Conservation (phyloP, 306 rosid species). For the Rubus idaeus region DNA sequence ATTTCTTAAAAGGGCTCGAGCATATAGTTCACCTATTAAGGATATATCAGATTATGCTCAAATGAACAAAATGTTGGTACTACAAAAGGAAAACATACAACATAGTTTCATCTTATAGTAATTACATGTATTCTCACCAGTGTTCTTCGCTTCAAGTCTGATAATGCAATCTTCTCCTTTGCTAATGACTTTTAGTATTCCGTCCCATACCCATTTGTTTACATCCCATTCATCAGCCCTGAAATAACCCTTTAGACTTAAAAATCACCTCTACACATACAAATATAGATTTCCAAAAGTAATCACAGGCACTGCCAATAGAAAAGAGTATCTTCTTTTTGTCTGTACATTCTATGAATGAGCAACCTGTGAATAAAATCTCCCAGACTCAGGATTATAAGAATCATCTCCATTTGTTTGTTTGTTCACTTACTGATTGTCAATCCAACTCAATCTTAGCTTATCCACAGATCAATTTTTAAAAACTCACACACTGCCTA, state of each 20-base stretch:
- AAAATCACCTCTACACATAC: constrained; percentile 21
- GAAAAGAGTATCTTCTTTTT: neutral
- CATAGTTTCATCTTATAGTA: constrained; percentile 17
- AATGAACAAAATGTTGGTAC: constrained; percentile 15
- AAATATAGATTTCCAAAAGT: constrained; percentile 11
- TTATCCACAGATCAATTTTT: neutral
- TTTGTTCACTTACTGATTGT: neutral
- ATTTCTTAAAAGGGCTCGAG: constrained; percentile 92
- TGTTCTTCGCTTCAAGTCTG: constrained; percentile 84
- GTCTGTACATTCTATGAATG: neutral
- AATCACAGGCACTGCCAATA: neutral
- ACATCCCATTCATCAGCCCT: constrained; percentile 99
- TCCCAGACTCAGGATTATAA: neutral
- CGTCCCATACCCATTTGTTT: constrained; percentile 98
- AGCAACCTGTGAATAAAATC: neutral
- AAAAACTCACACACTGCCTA: neutral
- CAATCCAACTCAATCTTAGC: neutral
- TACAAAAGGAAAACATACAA: neutral
- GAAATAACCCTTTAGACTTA: constrained; percentile 40
- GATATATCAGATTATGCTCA: constrained; percentile 18
- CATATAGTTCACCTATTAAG: constrained; percentile 85
- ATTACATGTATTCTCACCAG: constrained; percentile 53
- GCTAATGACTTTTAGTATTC: constrained; percentile 74
- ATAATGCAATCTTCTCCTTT: constrained; percentile 94
- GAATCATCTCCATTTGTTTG: neutral